Evolutionary conservation across 1,139 yeast genomes (phyloP), one percentile per base, ranked within the genome.

Genomic region (Starmera stellimalicola): DNA sequence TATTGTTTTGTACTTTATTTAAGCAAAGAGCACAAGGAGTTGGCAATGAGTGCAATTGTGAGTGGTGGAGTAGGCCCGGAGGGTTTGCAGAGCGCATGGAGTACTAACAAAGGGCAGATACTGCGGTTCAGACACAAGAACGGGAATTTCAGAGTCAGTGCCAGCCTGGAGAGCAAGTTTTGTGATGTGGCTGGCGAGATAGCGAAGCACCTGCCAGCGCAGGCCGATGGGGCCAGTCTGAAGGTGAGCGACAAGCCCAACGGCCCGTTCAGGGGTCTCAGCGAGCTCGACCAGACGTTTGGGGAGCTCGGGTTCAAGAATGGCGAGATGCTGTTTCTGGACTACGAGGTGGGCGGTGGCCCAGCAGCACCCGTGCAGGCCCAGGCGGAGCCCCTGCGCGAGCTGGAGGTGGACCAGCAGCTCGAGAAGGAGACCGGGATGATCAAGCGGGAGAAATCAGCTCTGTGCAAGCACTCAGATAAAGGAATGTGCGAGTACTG

Each of bases 401-500:
- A 77, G 50, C 57, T 77, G 27, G 63, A 73, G 0, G 67, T 88
- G 1, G 98, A 93, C 54, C 71, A 70, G 37, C 54, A 54, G n/a
- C 63, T 88, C 27, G 93, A 81, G 34, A 65, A 63, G 31, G 67
- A 71, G 34, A 72, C 73, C 30, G 99, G 98, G 1, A 62, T 81
- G 38, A 85, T 93, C 39, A 59, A 67, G 26, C 69, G 98, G 26
- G 58, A 65, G 22, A 69, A 65, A 41, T 73, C 85, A 6, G 54
- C 58, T 5, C 64, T 87, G 50, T 91, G 98, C 55, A 73, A 79
- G 37, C 98, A 93, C 54, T 85, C 93, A 4, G 88, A 78, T 26
- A 81, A 80, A 47, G 98, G 97, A 3, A 91, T 91, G 98, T 91
- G 98, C 58, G 98, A 91, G 49, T 85, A 87, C 53, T 91, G 98